phyloP scores from a whole-genome alignment of 2,329 filamentous ascomycete species.

The Bipolaris oryzae region DNA sequence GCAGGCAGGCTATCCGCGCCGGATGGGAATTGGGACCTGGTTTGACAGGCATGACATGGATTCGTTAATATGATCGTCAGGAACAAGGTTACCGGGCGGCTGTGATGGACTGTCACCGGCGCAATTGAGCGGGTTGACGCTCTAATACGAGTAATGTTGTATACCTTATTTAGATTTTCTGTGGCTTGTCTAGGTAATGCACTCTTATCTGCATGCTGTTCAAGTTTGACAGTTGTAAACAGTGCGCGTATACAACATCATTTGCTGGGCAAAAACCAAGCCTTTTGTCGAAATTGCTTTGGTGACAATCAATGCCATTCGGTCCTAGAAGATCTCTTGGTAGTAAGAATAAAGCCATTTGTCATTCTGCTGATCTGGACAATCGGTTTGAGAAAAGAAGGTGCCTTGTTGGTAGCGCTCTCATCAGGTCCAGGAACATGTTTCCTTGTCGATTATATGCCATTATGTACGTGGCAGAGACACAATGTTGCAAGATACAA shows the following conservation, averaged over 20 bases:
- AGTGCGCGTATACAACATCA: not conserved
- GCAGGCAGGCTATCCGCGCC: constrained; percentile 25
- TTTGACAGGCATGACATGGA: constrained; percentile 23
- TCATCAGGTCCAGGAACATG: not conserved
- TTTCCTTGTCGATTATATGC: not conserved
- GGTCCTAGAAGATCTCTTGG: not conserved
- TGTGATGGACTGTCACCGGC: not conserved
- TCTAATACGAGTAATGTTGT: not conserved
- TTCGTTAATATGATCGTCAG: constrained; percentile 25
- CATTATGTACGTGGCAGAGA: not conserved
- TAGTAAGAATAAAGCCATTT: not conserved
- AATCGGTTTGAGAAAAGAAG: not conserved
- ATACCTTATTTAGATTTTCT: not conserved
- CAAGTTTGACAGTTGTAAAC: not conserved
- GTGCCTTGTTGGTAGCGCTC: not conserved
- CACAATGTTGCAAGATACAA: not conserved
- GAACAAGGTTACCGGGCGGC: constrained; percentile 13
- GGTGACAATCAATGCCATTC: not conserved
- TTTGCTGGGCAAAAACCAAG: not conserved
- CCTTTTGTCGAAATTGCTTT: not conserved
- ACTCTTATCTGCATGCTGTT: not conserved
- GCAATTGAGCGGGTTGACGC: too few relatives aligned
- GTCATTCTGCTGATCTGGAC: not conserved
- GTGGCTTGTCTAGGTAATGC: not conserved
- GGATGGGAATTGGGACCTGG: constrained; percentile 5